Evolutionary conservation across 495 filamentous ascomycete species (phyloP), one percentile per base, ranked within the genome.

Genomic region (Tuber microsphaerosporum): DNA sequence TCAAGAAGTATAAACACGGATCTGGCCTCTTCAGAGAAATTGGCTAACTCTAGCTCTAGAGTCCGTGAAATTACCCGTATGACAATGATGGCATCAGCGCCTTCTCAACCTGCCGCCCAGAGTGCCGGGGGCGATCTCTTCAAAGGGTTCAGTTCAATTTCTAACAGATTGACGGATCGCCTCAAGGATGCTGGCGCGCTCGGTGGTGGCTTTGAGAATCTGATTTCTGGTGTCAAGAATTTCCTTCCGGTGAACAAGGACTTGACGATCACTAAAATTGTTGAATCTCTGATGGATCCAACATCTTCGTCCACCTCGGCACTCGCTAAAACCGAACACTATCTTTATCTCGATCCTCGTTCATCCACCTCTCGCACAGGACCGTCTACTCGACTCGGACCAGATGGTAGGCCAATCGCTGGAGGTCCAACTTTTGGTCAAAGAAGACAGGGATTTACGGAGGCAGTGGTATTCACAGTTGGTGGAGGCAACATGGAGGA

Each of bases 401-500:
- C 81, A 81, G 77, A 85, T 82, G 85, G 84, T 16, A 79, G 78
- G 16, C 80, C 78, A 39, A 79, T 83, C 34, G 70, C 85, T 73
- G 85, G 90, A 75, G 89, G 89, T 14, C 94, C 95, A 3, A 96
- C 90, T 74, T 99, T 99, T 82, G 95, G 95, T 0, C 94, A 97
- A 84, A 86, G 94, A 61, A 87, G 95, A 74, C 96, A 98, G 79
- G 94, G 93, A 5, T 99, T 97, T 83, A 93, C 90, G 44, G 96
- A 99, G 81, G 94, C 95, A 12, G 91, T 98, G 74, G 96, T 98
- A 42, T 98, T 99, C 81, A 96, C 93, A 22, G 94, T 99, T 31
- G 95, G 95, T 17, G 95, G 95, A 73, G 95, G 96, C 39, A 97
- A 93, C 81, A 97, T 97, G 94, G 96, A 98, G 80, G 96, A 99